Base-by-base conservation (phyloP, 345 rosid genomes). In the Erysimum cheiranthoides region DNA sequence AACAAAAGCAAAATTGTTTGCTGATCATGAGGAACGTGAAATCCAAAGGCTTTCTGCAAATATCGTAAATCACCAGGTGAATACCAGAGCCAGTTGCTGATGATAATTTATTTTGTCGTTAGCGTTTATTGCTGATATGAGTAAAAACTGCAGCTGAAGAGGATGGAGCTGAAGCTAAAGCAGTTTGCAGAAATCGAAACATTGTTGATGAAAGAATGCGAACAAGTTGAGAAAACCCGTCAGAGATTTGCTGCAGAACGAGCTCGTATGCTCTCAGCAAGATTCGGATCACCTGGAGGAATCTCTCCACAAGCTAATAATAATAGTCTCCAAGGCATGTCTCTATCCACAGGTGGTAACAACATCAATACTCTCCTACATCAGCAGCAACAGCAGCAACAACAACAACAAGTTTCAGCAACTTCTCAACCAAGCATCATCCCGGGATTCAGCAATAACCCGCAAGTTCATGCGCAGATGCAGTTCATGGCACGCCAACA, bases 141-240 rank as follows among this genome's bases (percentile, higher is more conserved):
- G 61, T 34, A 53, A 52, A 61, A 60, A n/a, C 11, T 1, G 11
- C 85, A 95, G 99, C 66, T 95, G 86, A 95, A 92, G 86, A 85
- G 99, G 71, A 75, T 95, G 89, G 99, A 95, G 87, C 89, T 95
- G 66, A 95, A 95, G 83, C 83, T 92, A 85, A 95, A 95, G 85
- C 99, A 92, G 83, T 95, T 95, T 81, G 96, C 99, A n/a, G 99
- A 95, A 74, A 88, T 95, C 3, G 99, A 95, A 82, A 87, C 96
- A 67, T 63, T 90, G 75, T 82, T 95, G 70, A 90, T 92, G 97
- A 89, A 91, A 83, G 99, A 95, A 81, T 92, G 96, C 38, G 97
- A 95, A 72, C 99, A 95, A 86, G 96, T 92, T 60, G 97, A 95
- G 81, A 92, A 89, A 85, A 64, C 91, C 1, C 92, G 99, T 76